Evolutionary conservation across 1,139 yeast genomes (phyloP).

Genomic region (Yamadazyma aaseri): DNA sequence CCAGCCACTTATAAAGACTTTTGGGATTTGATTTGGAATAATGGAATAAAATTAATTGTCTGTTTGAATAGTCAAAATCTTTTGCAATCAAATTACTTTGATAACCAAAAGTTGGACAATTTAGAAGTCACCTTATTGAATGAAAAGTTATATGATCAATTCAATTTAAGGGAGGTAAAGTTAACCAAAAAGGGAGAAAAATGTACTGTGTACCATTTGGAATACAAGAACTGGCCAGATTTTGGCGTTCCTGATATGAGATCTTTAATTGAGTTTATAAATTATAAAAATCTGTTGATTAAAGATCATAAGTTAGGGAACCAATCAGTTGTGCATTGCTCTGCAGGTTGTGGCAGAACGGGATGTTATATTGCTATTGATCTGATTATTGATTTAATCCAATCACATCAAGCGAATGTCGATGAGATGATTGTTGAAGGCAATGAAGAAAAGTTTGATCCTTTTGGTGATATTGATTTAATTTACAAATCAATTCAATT

Average conservation of each 20-base stretch:
- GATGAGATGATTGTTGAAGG: constrained; percentile 1
- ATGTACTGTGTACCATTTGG: constrained; percentile 54
- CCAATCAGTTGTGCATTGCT: constrained; percentile 56
- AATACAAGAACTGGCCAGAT: constrained; percentile 80
- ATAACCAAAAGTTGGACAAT: constrained; percentile 18
- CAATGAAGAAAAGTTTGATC: constrained; percentile 15
- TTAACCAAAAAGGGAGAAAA: constrained; percentile 9
- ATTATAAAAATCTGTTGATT: constrained; percentile 44
- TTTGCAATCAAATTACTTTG: constrained; percentile 20
- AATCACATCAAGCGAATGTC: constrained; percentile 3
- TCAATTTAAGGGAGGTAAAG: constrained; percentile 13
- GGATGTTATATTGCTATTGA: constrained; percentile 70
- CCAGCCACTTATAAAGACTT: constrained; percentile 41
- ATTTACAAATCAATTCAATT: constrained; percentile 44
- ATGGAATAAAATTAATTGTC: constrained; percentile 61
- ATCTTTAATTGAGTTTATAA: constrained; percentile 53
- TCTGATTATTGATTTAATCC: constrained; percentile 22
- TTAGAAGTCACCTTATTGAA: constrained; percentile 16
- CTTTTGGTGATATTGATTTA: constrained; percentile 43
- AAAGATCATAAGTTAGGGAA: constrained; percentile 18
- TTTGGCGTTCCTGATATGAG: constrained; percentile 63
- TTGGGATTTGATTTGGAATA: constrained; percentile 49
- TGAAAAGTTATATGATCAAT: constrained; percentile 11
- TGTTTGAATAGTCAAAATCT: constrained; percentile 55
- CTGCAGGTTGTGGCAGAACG: constrained; percentile 84